Conservation (phyloP, 345 rosid genomes). For the Gossypium raimondii region DNA sequence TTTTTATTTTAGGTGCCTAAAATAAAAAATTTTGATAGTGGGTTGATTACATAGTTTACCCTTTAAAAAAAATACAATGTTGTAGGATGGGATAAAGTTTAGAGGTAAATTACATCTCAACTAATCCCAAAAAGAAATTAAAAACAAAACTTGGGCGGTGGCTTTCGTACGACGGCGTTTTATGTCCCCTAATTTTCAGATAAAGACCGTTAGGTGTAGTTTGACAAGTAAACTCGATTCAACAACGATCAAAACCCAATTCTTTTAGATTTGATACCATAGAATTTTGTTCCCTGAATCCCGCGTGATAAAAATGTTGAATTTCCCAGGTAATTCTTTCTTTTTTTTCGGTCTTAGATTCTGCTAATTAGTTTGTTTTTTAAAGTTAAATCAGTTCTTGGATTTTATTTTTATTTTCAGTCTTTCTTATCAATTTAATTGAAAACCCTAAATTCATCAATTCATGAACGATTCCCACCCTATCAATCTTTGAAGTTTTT, state of each 20-base stretch:
- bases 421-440: background rate
- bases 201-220: constrained; percentile 8
- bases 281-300: background rate
- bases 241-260: background rate
- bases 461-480: background rate
- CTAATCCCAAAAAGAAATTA: too few species aligned
- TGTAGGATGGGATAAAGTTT: too few species aligned
- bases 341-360: background rate
- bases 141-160: too few species aligned
- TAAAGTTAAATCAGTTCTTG: background rate
- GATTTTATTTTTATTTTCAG: background rate
- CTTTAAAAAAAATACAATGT: too few species aligned
- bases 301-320: background rate
- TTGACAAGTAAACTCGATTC: background rate
- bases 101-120: too few species aligned
- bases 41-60: too few species aligned
- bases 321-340: background rate
- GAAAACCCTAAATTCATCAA: constrained; percentile 4
- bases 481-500: background rate
- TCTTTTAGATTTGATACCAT: background rate
- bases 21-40: too few species aligned
- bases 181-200: background rate
- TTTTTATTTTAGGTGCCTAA: too few species aligned
- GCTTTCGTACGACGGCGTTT: background rate
- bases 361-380: background rate